phyloP scores from a whole-genome alignment of 345 rosid genomes.

The Citrus cavaleriei region DNA sequence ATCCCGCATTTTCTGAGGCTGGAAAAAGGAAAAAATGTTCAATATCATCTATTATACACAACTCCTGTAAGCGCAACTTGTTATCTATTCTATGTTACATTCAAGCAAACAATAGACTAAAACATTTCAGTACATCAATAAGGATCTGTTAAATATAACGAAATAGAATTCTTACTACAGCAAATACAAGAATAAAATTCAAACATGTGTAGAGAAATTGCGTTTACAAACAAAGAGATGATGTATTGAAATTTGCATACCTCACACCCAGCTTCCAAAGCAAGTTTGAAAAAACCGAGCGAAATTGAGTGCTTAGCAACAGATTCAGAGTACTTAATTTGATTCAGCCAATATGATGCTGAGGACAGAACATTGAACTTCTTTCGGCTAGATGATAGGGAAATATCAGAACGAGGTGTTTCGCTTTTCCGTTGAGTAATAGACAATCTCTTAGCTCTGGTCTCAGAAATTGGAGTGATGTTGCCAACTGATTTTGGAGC shows the following conservation, averaged over 20 bases:
- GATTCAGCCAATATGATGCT: constrained; percentile 67
- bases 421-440: constrained; percentile 37
- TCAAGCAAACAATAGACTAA: background rate
- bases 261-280: constrained; percentile 81
- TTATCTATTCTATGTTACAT: background rate
- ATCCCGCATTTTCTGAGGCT: constrained; percentile 72
- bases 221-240: background rate
- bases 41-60: background rate
- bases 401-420: constrained; percentile 50
- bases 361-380: constrained; percentile 48
- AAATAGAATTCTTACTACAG: background rate
- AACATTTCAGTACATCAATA: background rate
- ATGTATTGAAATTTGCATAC: constrained; percentile 24
- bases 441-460: constrained; percentile 41
- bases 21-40: background rate
- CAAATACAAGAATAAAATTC: background rate
- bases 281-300: constrained; percentile 88
- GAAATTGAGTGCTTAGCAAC: constrained; percentile 71
- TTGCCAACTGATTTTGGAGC: constrained; percentile 31
- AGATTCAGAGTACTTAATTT: constrained; percentile 76
- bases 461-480: constrained; percentile 57
- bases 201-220: background rate
- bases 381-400: constrained; percentile 46
- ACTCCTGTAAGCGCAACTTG: background rate
- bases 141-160: background rate